These are phyloP conservation scores for Pelargonium fulgidum DNA, from an alignment of 441 rosid genomes.

Conservation along the genomic window DNA sequence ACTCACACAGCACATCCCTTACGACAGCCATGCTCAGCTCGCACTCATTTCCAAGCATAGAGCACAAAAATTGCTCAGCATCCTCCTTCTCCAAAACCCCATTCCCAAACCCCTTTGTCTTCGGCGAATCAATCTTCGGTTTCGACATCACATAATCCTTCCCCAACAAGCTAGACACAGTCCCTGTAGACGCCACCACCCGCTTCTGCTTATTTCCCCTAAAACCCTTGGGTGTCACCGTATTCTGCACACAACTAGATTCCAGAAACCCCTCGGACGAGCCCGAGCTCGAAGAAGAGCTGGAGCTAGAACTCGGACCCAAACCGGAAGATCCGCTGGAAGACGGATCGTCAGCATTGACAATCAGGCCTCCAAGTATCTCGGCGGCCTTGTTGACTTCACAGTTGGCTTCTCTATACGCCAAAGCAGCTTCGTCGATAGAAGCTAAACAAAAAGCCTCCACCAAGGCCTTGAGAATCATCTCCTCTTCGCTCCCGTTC, in stretches of 20 bases:
- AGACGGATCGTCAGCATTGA: constrained; percentile 37
- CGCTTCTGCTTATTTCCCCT: constrained; percentile 46
- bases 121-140: constrained; percentile 26
- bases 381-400: constrained; percentile 44
- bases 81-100: constrained; percentile 38
- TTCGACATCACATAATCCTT: constrained; percentile 60
- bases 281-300: constrained; percentile 28
- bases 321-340: constrained; percentile 33
- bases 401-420: constrained; percentile 38
- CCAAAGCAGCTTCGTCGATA: constrained; percentile 39
- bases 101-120: constrained; percentile 21
- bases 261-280: constrained; percentile 33
- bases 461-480: constrained; percentile 30
- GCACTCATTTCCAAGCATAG: constrained; percentile 72
- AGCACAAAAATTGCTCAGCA: constrained; percentile 60
- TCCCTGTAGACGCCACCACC: constrained; percentile 66
- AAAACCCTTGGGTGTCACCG: constrained; percentile 23
- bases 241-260: constrained; percentile 25
- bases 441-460: constrained; percentile 49
- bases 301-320: constrained; percentile 33
- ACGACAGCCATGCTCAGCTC: constrained; percentile 71
- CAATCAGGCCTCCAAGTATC: constrained; percentile 29
- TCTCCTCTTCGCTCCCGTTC: constrained; percentile 22
- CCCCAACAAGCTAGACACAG: constrained; percentile 64
- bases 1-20: constrained; percentile 77